Evolutionary conservation across 2,329 filamentous ascomycete species (phyloP), one percentile per base, ranked within the genome.

Genomic region (Claviceps sp.): DNA sequence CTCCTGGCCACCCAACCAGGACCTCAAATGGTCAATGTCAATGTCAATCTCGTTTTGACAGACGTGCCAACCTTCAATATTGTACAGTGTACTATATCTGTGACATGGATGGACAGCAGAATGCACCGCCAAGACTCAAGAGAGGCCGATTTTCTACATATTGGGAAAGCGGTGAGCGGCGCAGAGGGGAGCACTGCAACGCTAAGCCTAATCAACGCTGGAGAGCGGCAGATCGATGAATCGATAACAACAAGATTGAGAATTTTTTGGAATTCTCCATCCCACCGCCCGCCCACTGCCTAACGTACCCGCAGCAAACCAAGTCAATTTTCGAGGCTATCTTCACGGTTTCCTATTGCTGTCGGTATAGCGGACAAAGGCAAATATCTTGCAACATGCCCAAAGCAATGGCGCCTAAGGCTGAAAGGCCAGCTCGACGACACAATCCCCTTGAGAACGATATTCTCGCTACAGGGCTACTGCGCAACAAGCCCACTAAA

Each of bases 391-490:
- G 37, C 60, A 71, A 58, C 54, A 95, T 95, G 90, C 89, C 89
- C 40, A 95, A 95, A 73, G 82, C 84, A 48, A 79, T 74, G 30
- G 78, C 78, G 53, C 74, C 79, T 18, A 76, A 73, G 58, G 75
- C 74, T 53, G 71, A 66, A 58, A 80, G 76, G 64, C 74, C 75
- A 59, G 75, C 75, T 55, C 81, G 84, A 62, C 82, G 87, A 58
- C 91, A 96, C 71, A 94, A 94, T 60, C 90, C 91, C 42, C 84
- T 98, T 54, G 85, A 91, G 61, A 87, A 95, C 63, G 93, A 97
- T 62, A 76, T 97, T 64, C 70, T 84, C 60, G 75, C 88, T 59
- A 77, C 83, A 53, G 76, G 84, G 55, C 73, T 83, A 58, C 67
- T 91, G 62, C 81, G 90, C 71, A 82, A 82, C 65, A 83, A 90